Evolutionary conservation across 441 rosid genomes (phyloP).

Genomic region (Populus hybrid): DNA sequence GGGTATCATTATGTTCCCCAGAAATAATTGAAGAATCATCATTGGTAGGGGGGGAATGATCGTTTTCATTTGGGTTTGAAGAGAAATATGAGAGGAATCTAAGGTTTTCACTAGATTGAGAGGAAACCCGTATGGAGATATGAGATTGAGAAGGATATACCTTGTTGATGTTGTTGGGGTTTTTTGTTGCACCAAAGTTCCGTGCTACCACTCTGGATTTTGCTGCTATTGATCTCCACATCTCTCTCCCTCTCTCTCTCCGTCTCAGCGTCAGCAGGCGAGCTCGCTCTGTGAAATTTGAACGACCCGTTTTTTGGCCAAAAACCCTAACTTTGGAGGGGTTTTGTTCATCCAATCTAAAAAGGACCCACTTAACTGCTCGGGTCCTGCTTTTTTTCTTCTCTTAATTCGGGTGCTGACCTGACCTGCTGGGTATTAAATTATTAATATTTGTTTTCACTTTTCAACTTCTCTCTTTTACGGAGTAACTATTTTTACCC

Average conservation of each 20-base stretch:
- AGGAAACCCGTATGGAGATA: slow-evolving; percentile 17
- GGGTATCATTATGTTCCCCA: slow-evolving; percentile 21
- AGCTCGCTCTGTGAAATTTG: background rate
- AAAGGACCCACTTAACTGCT: too few species aligned
- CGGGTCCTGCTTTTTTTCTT: too few species aligned
- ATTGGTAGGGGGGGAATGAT: slow-evolving; percentile 8
- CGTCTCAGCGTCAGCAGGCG: background rate
- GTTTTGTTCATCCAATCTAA: background rate
- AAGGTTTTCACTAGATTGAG: slow-evolving; percentile 19
- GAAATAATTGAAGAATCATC: slow-evolving; percentile 20
- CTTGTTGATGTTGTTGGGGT: slow-evolving; percentile 16
- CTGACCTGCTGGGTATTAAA: too few species aligned
- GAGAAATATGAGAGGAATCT: slow-evolving; percentile 38
- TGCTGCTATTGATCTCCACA: slow-evolving; percentile 52
- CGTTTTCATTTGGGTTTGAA: slow-evolving; percentile 23
- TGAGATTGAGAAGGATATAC: slow-evolving; percentile 24
- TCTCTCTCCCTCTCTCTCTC: slow-evolving; percentile 7
- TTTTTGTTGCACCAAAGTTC: slow-evolving; percentile 19
- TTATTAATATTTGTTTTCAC: too few species aligned
- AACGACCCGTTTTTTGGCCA: background rate
- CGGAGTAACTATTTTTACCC: too few species aligned
- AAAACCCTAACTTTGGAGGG: slow-evolving; percentile 5
- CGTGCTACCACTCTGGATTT: slow-evolving; percentile 34
- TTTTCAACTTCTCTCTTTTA: too few species aligned
- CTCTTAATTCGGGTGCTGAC: too few species aligned